Evolutionary conservation across 257 asterid species (phyloP).

Genomic region (Solanum lycopersicoides): DNA sequence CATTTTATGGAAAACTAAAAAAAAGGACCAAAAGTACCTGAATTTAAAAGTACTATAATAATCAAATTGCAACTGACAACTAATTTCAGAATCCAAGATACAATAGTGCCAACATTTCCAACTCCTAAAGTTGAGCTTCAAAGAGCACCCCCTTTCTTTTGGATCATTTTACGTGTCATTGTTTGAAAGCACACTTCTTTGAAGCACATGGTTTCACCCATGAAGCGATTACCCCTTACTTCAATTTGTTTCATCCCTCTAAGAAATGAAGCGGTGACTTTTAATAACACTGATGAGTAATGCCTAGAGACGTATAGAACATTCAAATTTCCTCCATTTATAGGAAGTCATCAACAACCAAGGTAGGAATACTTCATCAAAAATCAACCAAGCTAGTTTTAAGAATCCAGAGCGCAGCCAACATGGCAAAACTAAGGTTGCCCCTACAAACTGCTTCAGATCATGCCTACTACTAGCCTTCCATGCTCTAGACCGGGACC

Average conservation of each 20-base stretch:
- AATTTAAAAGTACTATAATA: background rate
- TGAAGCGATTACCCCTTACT: background rate
- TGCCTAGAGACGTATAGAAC: background rate
- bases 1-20: no score
- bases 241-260: background rate
- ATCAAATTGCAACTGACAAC: background rate
- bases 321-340: background rate
- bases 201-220: background rate
- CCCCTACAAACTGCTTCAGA: background rate
- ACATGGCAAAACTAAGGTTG: background rate
- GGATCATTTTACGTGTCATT: background rate
- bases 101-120: background rate
- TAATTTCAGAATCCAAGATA: background rate
- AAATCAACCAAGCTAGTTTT: background rate
- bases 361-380: background rate
- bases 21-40: no score
- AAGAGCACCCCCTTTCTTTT: background rate
- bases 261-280: background rate
- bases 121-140: background rate
- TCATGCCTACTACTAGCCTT: fast-evolving
- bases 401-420: background rate
- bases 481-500: background rate
- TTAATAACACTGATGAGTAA: background rate
- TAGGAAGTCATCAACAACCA: background rate
- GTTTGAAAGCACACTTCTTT: background rate